Evolutionary conservation across 2,329 filamentous ascomycete genomes (phyloP).

Genomic region (Aspergillus ruber): DNA sequence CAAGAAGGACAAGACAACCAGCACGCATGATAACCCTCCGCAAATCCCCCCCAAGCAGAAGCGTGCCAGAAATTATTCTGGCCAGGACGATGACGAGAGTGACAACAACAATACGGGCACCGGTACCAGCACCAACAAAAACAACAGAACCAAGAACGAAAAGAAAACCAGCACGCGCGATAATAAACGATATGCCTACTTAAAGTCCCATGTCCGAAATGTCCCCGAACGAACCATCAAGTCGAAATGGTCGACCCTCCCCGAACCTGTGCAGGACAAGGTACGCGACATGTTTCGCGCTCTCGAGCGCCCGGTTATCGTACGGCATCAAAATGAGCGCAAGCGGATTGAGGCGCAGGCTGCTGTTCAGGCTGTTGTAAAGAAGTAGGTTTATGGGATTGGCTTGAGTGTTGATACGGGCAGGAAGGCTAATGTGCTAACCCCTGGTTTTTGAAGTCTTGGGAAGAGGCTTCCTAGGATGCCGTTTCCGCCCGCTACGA

Average conservation of each 20-base stretch:
- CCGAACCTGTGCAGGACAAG: constrained; percentile 37
- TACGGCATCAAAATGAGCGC: constrained; percentile 35
- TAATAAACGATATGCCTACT: constrained; percentile 30
- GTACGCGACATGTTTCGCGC: constrained; percentile 36
- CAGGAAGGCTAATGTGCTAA: background rate
- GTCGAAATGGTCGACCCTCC: constrained; percentile 41
- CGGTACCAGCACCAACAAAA: background rate
- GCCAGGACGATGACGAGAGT: constrained; percentile 7
- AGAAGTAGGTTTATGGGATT: constrained; percentile 29
- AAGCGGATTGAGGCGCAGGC: constrained; percentile 38
- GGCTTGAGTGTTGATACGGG: background rate
- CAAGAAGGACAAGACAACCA: constrained; percentile 10
- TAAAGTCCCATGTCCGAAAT: constrained; percentile 36
- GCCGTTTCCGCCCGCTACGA: constrained; percentile 40
- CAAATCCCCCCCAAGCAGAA: constrained; percentile 25
- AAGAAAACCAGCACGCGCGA: constrained; percentile 9
- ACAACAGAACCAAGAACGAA: constrained; percentile 5
- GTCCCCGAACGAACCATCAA: constrained; percentile 39
- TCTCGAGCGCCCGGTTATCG: constrained; percentile 38
- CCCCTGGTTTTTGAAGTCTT: constrained; percentile 20
- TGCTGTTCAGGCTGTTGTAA: constrained; percentile 35
- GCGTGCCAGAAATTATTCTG: constrained; percentile 13
- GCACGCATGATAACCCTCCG: constrained; percentile 5
- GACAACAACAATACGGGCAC: constrained; percentile 2
- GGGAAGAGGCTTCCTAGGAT: constrained; percentile 38